Percentiles rank a stretch among this genome's conserved stretches.
phyloP scores from a whole-genome alignment of 2,329 filamentous ascomycete genomes.

The Microsporum audouinii region DNA sequence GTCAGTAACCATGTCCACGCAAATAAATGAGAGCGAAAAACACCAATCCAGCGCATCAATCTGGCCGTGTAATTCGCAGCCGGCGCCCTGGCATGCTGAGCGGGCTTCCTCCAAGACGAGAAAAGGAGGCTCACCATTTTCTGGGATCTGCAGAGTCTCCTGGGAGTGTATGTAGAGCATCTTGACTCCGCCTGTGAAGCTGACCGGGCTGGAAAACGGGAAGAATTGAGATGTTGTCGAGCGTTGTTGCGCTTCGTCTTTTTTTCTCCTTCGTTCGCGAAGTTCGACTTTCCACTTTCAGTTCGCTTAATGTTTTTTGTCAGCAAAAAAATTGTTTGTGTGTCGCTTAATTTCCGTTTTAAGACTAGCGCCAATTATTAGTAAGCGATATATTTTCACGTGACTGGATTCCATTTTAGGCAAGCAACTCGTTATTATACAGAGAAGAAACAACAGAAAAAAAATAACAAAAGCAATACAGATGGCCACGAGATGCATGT shows the following conservation, averaged over 20 bases:
- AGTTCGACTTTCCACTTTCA: conserved; percentile 14
- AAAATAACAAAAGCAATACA: too few relatives aligned
- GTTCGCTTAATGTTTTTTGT: conserved; percentile 30
- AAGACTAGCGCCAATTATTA: neutral
- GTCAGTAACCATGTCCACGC: conserved; percentile 14
- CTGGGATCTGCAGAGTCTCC: conserved; percentile 89
- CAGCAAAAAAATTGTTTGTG: neutral
- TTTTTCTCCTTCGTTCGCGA: neutral
- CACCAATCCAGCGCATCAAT: neutral
- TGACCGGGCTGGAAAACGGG: conserved; percentile 27
- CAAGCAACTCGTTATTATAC: neutral
- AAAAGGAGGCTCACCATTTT: conserved; percentile 66
- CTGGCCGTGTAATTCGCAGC: neutral
- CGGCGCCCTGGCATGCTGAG: neutral
- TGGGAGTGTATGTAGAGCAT: conserved; percentile 99
- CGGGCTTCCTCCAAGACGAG: neutral
- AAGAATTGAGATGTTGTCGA: conserved; percentile 17
- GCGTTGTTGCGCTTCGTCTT: conserved; percentile 9
- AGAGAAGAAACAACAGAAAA: too few relatives aligned
- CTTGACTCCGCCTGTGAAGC: conserved; percentile 48
- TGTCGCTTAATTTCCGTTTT: neutral
- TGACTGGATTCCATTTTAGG: neutral
- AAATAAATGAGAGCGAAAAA: neutral
- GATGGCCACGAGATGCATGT: too few relatives aligned
- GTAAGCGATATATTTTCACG: neutral